phyloP scores from a whole-genome alignment of 2,329 filamentous ascomycete genomes.

The Colletotrichum sp. region DNA sequence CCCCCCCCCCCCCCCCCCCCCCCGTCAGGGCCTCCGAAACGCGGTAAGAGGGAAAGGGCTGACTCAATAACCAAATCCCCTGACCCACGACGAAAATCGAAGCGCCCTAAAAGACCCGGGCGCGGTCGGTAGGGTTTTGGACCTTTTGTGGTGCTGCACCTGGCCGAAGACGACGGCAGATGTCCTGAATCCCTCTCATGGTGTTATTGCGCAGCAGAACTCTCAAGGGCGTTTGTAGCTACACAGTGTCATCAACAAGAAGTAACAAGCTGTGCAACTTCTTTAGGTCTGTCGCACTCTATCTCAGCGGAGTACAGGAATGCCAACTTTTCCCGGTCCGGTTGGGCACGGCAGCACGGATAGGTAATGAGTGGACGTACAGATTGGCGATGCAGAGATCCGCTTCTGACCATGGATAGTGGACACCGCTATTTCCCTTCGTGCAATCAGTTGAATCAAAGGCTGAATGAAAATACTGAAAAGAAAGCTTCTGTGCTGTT shows the following conservation, averaged over 20 bases:
- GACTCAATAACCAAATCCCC: not conserved
- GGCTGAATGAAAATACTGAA: not conserved
- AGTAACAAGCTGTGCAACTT: not conserved
- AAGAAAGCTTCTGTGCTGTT: not conserved
- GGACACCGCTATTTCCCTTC: slow-evolving; percentile 14
- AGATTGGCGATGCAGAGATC: slow-evolving; percentile 2
- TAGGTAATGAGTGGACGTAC: not conserved
- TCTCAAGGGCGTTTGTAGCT: not conserved
- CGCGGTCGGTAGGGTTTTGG: not conserved
- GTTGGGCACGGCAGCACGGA: not conserved
- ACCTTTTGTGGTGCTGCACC: not conserved
- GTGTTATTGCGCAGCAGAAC: not conserved
- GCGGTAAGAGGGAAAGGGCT: not conserved
- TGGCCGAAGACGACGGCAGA: not conserved
- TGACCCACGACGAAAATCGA: slow-evolving; percentile 13
- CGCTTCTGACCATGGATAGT: not conserved
- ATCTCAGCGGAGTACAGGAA: not conserved
- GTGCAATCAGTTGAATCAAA: not conserved
- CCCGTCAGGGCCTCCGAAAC: not conserved
- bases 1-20: too few relatives aligned
- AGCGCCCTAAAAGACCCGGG: slow-evolving; percentile 9
- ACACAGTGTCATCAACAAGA: not conserved
- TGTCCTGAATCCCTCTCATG: not conserved
- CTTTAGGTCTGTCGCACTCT: not conserved
- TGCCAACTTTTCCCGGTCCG: not conserved